Base-by-base conservation (phyloP, 495 filamentous ascomycete species). In the Jackrogersella minutella region DNA sequence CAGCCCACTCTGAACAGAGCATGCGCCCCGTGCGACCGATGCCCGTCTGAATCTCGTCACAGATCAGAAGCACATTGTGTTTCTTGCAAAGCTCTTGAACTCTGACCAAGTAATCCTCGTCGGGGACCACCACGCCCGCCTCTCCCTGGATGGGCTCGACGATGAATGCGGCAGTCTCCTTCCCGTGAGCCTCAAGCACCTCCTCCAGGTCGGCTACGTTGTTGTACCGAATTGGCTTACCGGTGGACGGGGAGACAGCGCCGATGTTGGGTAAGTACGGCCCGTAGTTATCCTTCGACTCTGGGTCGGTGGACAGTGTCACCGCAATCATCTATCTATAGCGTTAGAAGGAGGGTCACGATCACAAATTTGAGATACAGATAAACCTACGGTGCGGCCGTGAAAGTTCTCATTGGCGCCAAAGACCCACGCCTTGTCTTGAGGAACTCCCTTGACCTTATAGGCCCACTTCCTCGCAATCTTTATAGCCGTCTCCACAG, bases 381-480 rank as follows among this genome's bases (percentile, higher is more conserved):
- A n/a, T n/a, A n/a, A n/a, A 81, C 89, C 72, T 84, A 95, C 92
- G 30, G 95, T 99, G 64, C 95, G 85, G 51, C 95, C 95, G 78
- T 99, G 95, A 79, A 99, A 99, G 78, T 97, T 98, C 76, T 96
- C 92, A 63, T 88, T 77, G 33, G 88, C 96, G 71, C 87, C 89
- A 75, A 98, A 88, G 7, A 99, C 86, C 26, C 95, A 67, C 1
- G 95, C 95, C 80, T 93, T 84, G 70, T 90, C 90, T 71, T 91
- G 82, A 1, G 92, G 88, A 36, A 99, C 95, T 8, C 88, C 87
- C 84, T 99, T 99, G 68, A 91, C 86, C 77, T 97, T 97, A 81
- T 99, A 99, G 4, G 93, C 95, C 95, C 95, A 99, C 79, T 99
- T 99, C 54, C 95, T 86, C 62, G 96, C 94, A 78, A 99, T 89